A percentile compares a stretch with the other conserved stretches of the same genome.
Conservation (phyloP, 2,329 filamentous ascomycete genomes). For the Epichloe sibirici region DNA sequence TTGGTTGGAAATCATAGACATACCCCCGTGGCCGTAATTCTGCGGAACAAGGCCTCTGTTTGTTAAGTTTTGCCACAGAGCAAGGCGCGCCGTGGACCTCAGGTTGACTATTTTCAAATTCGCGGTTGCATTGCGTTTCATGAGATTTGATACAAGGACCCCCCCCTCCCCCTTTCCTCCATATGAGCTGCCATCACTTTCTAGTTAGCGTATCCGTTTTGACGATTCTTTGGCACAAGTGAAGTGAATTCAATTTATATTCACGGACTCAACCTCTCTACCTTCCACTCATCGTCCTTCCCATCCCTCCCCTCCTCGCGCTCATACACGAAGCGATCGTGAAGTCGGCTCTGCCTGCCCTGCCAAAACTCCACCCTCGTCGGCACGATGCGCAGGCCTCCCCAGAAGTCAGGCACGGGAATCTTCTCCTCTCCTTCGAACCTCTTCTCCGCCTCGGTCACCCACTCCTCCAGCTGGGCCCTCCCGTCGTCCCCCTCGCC, state of each 20-base stretch:
- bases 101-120: neutral
- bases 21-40: neutral
- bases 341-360: constrained; percentile 75
- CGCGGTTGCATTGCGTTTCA: neutral
- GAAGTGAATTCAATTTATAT: too few relatives aligned
- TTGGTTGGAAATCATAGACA: neutral
- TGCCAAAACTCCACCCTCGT: constrained; percentile 94
- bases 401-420: constrained; percentile 90
- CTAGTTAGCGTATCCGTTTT: too few relatives aligned
- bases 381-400: constrained; percentile 74
- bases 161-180: too few relatives aligned
- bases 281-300: constrained; percentile 40
- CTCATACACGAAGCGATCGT: constrained; percentile 86
- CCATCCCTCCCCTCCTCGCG: constrained; percentile 33
- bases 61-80: neutral
- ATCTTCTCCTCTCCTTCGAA: constrained; percentile 71
- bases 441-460: constrained; percentile 60
- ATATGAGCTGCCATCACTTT: too few relatives aligned
- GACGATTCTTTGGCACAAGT: too few relatives aligned
- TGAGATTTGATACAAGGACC: too few relatives aligned
- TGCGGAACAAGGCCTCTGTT: neutral
- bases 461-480: constrained; percentile 61
- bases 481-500: constrained; percentile 50
- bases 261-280: constrained; percentile 53
- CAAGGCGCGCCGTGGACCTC: neutral